Evolutionary conservation across 2,329 filamentous ascomycete genomes (phyloP).

Genomic region (Cercospora sojina): DNA sequence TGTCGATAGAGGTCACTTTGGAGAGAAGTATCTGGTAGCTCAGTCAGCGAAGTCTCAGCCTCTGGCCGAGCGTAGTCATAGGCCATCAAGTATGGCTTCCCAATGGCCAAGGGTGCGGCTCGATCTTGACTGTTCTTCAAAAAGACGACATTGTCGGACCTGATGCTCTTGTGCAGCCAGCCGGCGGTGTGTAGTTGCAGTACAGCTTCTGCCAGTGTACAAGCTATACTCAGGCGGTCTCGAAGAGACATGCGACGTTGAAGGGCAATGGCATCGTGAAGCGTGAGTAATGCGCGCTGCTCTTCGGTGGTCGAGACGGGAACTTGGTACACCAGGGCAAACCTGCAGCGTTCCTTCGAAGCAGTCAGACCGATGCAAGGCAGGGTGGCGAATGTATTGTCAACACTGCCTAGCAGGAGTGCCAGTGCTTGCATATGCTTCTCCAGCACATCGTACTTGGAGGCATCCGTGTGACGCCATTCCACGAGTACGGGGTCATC

Average conservation of each 20-base stretch:
- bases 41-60: neutral
- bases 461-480: neutral
- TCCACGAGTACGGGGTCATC: neutral
- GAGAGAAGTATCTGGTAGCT: neutral
- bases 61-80: neutral
- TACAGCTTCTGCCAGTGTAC: neutral
- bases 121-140: neutral
- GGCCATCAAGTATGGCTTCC: neutral
- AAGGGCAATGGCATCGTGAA: neutral
- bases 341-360: neutral
- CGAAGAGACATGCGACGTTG: neutral
- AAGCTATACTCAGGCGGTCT: neutral
- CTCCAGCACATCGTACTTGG: neutral
- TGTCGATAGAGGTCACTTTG: neutral
- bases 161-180: slow-evolving; percentile 5
- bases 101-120: neutral
- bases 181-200: slow-evolving; percentile 1
- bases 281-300: neutral
- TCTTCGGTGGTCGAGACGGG: neutral
- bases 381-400: neutral
- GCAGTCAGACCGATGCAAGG: neutral
- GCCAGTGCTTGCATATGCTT: neutral
- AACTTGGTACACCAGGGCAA: neutral
- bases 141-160: neutral
- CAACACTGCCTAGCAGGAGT: neutral